Conservation (phyloP, 352 stramenopile genomes). For the Globisporangium echinulatum region DNA sequence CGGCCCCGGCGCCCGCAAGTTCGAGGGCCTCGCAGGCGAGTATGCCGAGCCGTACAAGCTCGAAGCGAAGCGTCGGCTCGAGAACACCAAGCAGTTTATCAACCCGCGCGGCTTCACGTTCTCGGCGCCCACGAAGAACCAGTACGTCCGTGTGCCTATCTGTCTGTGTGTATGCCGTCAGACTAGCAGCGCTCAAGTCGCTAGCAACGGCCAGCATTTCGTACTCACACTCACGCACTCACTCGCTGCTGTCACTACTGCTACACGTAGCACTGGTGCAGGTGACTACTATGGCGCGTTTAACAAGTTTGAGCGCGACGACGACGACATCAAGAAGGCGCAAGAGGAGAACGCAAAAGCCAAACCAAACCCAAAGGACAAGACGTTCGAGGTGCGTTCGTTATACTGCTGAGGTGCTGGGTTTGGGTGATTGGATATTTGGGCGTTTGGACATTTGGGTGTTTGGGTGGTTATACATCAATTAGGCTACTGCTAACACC, state of each 20-base stretch:
- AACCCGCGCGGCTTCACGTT: constrained; percentile 65
- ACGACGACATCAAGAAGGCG: constrained; percentile 52
- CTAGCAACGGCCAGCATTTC: not conserved
- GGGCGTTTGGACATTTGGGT: too few relatives aligned
- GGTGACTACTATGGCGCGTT: constrained; percentile 76
- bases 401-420: not conserved
- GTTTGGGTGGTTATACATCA: not conserved
- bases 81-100: constrained; percentile 66
- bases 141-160: constrained; percentile 21
- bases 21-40: constrained; percentile 47
- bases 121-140: constrained; percentile 51
- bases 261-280: constrained; percentile 29
- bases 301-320: constrained; percentile 48
- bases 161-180: not conserved
- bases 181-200: not conserved
- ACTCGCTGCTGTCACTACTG: not conserved
- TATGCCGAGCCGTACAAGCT: constrained; percentile 72
- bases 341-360: constrained; percentile 32
- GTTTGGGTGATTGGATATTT: too few relatives aligned
- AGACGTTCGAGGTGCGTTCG: constrained; percentile 30
- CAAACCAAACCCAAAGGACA: constrained; percentile 49
- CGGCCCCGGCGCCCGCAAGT: constrained; percentile 54
- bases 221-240: too few relatives aligned
- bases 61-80: constrained; percentile 51
- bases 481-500: not conserved